These are phyloP conservation scores for Candida suzukii DNA, from an alignment of 805 yeast species.

Conservation along the genomic window DNA sequence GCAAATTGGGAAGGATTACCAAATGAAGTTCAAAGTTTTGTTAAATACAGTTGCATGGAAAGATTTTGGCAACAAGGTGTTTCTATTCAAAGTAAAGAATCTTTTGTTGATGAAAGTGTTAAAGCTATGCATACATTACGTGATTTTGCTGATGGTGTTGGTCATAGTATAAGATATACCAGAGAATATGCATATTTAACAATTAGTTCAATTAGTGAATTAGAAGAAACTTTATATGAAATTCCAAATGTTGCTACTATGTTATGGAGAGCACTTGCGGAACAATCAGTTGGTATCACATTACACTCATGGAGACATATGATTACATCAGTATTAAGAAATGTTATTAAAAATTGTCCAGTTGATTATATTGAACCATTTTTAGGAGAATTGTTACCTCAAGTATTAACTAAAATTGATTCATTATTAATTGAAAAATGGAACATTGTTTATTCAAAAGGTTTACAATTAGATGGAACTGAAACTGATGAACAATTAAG, in stretches of 20 bases:
- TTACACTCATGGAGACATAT: constrained; percentile 97
- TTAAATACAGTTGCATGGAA: constrained; percentile 82
- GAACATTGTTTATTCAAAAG: constrained; percentile 57
- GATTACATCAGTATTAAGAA: constrained; percentile 82
- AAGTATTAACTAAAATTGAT: constrained; percentile 66
- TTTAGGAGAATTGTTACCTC: constrained; percentile 73
- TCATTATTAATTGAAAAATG: constrained; percentile 67
- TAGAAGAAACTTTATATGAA: constrained; percentile 84
- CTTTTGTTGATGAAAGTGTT: constrained; percentile 88
- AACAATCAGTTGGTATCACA: constrained; percentile 78
- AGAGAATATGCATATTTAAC: constrained; percentile 93
- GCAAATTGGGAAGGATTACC: constrained; percentile 87
- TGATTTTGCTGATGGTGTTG: constrained; percentile 97
- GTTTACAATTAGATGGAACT: constrained; percentile 46
- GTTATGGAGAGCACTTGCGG: constrained; percentile 84
- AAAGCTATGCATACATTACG: constrained; percentile 90
- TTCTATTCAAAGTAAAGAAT: constrained; percentile 87
- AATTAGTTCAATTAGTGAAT: constrained; percentile 79
- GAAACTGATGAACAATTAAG: constrained; percentile 74
- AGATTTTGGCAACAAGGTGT: constrained; percentile 99
- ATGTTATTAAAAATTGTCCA: constrained; percentile 87
- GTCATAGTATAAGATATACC: constrained; percentile 91
- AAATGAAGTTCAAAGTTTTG: constrained; percentile 84
- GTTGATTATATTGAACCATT: constrained; percentile 56
- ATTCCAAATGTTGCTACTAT: constrained; percentile 72